Evolutionary conservation across 2,329 filamentous ascomycete species (phyloP).

Genomic region (Penicillium decumbens): DNA sequence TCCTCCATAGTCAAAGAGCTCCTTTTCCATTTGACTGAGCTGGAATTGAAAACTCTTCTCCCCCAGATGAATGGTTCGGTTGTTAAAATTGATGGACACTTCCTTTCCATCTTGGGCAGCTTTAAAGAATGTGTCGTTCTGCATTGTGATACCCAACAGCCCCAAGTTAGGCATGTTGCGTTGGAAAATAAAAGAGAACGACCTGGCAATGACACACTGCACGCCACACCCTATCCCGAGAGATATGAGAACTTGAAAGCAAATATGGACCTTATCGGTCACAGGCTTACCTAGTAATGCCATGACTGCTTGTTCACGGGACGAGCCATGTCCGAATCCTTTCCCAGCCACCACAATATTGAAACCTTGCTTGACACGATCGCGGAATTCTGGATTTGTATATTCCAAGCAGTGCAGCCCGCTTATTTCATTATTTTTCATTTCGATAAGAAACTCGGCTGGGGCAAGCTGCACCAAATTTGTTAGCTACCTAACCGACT

Average conservation of each 20-base stretch:
- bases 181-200: slow-evolving; percentile 47
- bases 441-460: slow-evolving; percentile 34
- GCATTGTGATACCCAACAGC: slow-evolving; percentile 42
- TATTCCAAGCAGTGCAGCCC: slow-evolving; percentile 41
- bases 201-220: slow-evolving; percentile 43
- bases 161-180: slow-evolving; percentile 47
- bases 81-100: slow-evolving; percentile 37
- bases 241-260: not conserved
- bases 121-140: slow-evolving; percentile 39
- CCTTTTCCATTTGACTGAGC: slow-evolving; percentile 40
- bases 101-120: slow-evolving; percentile 31
- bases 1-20: slow-evolving; percentile 37
- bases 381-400: slow-evolving; percentile 41
- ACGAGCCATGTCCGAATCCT: slow-evolving; percentile 47
- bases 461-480: slow-evolving; percentile 35
- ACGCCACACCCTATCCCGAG: slow-evolving; percentile 24
- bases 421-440: slow-evolving; percentile 30
- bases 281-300: slow-evolving; percentile 16
- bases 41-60: slow-evolving; percentile 31
- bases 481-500: not conserved
- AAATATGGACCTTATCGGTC: not conserved
- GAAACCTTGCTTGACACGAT: slow-evolving; percentile 33
- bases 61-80: slow-evolving; percentile 20
- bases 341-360: slow-evolving; percentile 46
- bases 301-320: slow-evolving; percentile 43